A percentile compares a stretch with the other conserved stretches of the same genome.
Conservation (phyloP, 176 grass and related monocot species). For the Rhynchospora breviuscula region DNA sequence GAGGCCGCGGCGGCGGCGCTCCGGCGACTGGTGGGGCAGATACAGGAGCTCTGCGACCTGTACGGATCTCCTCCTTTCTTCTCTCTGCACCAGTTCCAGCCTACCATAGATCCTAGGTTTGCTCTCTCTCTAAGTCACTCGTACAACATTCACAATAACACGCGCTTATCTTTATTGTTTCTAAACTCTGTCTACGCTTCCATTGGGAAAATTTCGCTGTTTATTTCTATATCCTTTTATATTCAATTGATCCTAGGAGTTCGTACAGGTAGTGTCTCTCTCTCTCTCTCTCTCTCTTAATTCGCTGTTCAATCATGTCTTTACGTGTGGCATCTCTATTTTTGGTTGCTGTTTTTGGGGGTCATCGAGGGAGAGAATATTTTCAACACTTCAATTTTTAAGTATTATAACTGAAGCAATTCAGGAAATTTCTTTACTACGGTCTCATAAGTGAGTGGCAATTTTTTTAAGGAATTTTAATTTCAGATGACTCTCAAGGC, state of each 20-base stretch:
- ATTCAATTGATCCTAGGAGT: neutral
- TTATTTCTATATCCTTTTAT: neutral
- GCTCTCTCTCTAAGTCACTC: neutral
- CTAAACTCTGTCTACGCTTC: neutral
- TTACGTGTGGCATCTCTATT: neutral
- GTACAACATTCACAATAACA: neutral
- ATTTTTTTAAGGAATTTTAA: neutral
- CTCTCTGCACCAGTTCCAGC: slow-evolving; percentile 34
- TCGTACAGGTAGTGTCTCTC: neutral
- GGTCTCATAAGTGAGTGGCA: no score
- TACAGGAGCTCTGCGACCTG: slow-evolving; percentile 90
- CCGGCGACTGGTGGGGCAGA: slow-evolving; percentile 79
- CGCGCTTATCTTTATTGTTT: neutral
- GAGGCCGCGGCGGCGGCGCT: slow-evolving; percentile 75
- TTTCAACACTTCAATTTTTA: neutral
- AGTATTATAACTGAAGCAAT: neutral
- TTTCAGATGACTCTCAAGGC: neutral
- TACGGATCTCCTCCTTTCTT: slow-evolving; percentile 58
- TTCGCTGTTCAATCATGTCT: neutral
- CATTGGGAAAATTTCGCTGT: neutral
- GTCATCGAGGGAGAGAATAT: neutral
- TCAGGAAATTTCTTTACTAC: neutral
- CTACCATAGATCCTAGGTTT: slow-evolving; percentile 4
- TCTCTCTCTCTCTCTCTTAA: neutral
- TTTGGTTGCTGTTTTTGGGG: neutral